Evolutionary conservation across 225 moss, liverwort and hornwort species (phyloP).

Genomic region (Anthoceros angustus): DNA sequence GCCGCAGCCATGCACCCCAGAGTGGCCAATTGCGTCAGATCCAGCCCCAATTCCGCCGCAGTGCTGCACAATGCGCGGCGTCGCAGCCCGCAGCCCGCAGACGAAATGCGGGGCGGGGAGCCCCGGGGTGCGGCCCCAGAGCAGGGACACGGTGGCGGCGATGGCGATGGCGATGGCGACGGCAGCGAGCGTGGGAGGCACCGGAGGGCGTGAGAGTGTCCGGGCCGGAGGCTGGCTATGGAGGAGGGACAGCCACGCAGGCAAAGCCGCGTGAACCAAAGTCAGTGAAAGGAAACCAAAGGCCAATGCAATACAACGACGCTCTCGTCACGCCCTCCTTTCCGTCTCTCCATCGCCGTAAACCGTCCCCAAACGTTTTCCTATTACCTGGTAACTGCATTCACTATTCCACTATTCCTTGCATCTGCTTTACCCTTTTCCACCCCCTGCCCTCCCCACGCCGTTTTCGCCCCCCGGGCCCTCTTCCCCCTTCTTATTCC

Average conservation of each 20-base stretch:
- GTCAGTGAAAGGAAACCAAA: not conserved
- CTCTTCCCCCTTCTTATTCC: too few relatives aligned
- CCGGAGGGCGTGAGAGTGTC: constrained; percentile 1
- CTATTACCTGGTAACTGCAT: not conserved
- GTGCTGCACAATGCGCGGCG: too few relatives aligned
- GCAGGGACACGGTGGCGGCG: not conserved
- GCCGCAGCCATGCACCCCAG: not conserved
- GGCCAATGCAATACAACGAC: not conserved
- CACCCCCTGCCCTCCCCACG: too few relatives aligned
- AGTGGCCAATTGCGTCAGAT: not conserved
- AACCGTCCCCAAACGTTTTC: not conserved
- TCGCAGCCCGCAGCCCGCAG: not conserved
- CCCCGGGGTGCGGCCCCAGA: not conserved
- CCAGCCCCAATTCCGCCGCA: not conserved
- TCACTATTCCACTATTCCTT: too few relatives aligned
- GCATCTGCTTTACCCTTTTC: too few relatives aligned
- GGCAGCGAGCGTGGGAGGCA: not conserved
- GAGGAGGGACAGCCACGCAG: not conserved
- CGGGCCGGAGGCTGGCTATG: not conserved
- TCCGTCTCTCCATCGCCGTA: not conserved
- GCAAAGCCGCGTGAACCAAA: constrained; percentile 4
- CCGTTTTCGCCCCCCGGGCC: too few relatives aligned
- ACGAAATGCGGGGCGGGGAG: not conserved
- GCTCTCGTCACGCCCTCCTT: not conserved
- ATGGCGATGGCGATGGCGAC: not conserved